Conservation (phyloP, 1,139 yeast genomes). For the Saccharomycopsis phalli region DNA sequence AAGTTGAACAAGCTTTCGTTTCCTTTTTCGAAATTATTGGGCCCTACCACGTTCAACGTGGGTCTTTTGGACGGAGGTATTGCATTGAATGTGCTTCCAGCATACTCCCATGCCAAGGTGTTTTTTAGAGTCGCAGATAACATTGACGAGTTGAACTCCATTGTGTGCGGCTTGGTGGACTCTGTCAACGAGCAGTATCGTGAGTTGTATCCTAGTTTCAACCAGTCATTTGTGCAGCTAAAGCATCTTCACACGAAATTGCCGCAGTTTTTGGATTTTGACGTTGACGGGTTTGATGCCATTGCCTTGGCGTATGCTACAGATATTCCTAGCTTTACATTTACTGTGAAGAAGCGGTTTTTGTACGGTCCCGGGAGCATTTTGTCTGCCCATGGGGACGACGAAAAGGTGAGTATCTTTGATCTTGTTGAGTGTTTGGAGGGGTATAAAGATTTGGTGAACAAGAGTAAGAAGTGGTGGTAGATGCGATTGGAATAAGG, state of each 20-base stretch:
- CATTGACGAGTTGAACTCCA: slow-evolving; percentile 30
- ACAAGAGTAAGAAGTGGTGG: not conserved
- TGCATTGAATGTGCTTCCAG: slow-evolving; percentile 58
- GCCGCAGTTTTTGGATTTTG: slow-evolving; percentile 46
- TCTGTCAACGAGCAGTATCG: slow-evolving; percentile 25
- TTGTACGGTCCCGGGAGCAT: slow-evolving; percentile 67
- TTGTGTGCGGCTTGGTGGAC: slow-evolving; percentile 32
- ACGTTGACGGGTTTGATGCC: slow-evolving; percentile 57
- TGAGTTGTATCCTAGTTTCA: not conserved
- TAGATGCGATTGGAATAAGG: too few species aligned
- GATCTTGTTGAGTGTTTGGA: slow-evolving; percentile 46
- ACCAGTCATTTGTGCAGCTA: slow-evolving; percentile 2
- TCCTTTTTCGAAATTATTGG: slow-evolving; percentile 47
- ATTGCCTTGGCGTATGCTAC: slow-evolving; percentile 52
- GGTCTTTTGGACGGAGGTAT: slow-evolving; percentile 54
- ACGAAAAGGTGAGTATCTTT: slow-evolving; percentile 44
- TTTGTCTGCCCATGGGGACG: slow-evolving; percentile 54
- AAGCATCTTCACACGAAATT: slow-evolving; percentile 4
- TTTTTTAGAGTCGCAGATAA: slow-evolving; percentile 49
- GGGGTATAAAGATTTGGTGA: slow-evolving; percentile 45
- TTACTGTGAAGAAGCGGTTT: slow-evolving; percentile 34
- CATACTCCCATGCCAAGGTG: slow-evolving; percentile 41
- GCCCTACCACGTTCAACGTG: slow-evolving; percentile 53
- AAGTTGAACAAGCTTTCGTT: slow-evolving; percentile 31
- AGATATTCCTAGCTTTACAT: slow-evolving; percentile 48